Evolutionary conservation across 1,284 basidiomycete species (phyloP), one percentile per base, ranked within the genome.

Genomic region (Austroboletus niveus): DNA sequence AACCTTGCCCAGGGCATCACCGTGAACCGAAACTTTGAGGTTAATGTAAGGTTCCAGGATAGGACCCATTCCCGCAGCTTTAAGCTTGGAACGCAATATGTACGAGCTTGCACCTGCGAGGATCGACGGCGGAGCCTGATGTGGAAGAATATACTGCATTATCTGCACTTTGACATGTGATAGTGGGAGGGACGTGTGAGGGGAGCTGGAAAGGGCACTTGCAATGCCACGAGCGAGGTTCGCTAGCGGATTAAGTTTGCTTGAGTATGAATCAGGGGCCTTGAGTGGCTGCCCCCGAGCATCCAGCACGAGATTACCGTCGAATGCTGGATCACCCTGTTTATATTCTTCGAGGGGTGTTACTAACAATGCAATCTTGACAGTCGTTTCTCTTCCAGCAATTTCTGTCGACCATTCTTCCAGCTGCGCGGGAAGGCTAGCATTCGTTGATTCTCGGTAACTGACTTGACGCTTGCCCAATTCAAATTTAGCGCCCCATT

Each of bases 401-500:
- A 83, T 68, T 38, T 86, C 84, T n/a, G 80, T 78, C 48, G 77
- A 72, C 84, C 85, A 90, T 2, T 66, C 66, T 47, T 78, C 71
- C 55, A 64, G 42, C 32, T 56, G 49, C 53, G 49, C 62, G 55
- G 51, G 39, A n/a, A 70, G 60, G 2, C 52, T 67, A 5, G 72
- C 60, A 20, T 79, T 78, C 29, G 87, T 70, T 22, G 84, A 80
- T 70, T 94, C 92, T 27, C 90, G 80, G 71, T 87, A 93, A 66
- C 84, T 87, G 45, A 95, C 92, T 6, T 86, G 78, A 50, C 92
- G 82, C 48, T 71, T 74, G 4, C 92, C 92, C 62, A 93, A 80
- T 62, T 91, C 82, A 56, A 91, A 93, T 39, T 81, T 77, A 17
- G 78, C 90, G 29, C 82, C 78, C 82, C 89, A 95, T 69, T 94